Evolutionary conservation across 768 basidiomycete genomes (phyloP).

Genomic region (Boletellus ananiceps): DNA sequence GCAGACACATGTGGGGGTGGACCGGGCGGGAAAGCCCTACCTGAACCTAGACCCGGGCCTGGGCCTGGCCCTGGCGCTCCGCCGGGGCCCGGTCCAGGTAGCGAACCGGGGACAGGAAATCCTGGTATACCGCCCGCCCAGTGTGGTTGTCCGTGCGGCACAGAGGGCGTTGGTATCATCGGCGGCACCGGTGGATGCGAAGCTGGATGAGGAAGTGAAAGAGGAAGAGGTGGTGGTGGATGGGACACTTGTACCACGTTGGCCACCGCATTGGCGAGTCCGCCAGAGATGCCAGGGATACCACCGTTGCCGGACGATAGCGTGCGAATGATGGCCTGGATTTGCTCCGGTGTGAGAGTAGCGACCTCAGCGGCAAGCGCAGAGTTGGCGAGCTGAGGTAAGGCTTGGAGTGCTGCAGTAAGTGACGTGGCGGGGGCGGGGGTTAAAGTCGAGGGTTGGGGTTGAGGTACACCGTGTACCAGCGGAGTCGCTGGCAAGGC

Average conservation of each 20-base stretch:
- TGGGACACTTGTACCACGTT: conserved; percentile 17
- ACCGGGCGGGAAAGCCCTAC: conserved; percentile 5
- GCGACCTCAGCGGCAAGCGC: conserved; percentile 69
- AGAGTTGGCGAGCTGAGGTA: conserved; percentile 39
- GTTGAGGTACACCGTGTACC: conserved; percentile 4
- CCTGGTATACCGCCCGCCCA: conserved; percentile 25
- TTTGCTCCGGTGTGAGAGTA: conserved; percentile 70
- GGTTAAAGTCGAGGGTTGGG: conserved; percentile 16
- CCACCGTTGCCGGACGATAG: conserved; percentile 42
- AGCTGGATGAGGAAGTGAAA: conserved; percentile 12
- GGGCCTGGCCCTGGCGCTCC: background rate
- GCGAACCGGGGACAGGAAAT: conserved; percentile 9
- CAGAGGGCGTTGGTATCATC: conserved; percentile 4
- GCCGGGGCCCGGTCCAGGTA: conserved; percentile 7
- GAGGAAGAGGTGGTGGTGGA: background rate
- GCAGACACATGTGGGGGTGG: conserved; percentile 1
- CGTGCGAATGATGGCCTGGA: conserved; percentile 61
- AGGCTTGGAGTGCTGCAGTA: conserved; percentile 26
- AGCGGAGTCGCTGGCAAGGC: conserved; percentile 13
- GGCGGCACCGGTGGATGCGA: conserved; percentile 15
- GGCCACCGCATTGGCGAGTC: conserved; percentile 25
- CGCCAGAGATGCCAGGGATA: conserved; percentile 27
- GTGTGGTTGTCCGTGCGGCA: conserved; percentile 15
- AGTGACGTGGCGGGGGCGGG: conserved; percentile 13
- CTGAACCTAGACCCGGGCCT: conserved; percentile 1